A percentile compares a stretch with the other conserved stretches of the same genome.
phyloP scores from a whole-genome alignment of 495 filamentous ascomycete genomes.

The Neurospora sp. region DNA sequence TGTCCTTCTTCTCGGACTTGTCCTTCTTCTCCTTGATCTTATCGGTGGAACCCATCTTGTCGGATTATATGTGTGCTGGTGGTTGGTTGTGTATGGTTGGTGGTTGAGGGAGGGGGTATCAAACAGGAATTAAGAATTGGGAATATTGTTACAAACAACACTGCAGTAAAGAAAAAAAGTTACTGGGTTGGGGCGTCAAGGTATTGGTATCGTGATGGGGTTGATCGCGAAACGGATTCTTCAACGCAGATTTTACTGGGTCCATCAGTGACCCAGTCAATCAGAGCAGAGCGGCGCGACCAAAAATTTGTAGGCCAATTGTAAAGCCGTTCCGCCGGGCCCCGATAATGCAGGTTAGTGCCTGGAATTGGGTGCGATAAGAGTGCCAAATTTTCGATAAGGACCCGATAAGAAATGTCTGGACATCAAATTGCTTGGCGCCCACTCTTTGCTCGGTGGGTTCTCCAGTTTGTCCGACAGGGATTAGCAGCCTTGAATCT shows the following conservation, averaged over 20 bases:
- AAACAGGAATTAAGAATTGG: background rate
- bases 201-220: background rate
- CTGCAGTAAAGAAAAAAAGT: background rate
- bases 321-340: conserved; percentile 14
- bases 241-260: conserved; percentile 14
- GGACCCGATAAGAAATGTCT: background rate
- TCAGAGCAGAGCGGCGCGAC: conserved; percentile 3
- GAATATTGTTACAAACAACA: background rate
- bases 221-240: background rate
- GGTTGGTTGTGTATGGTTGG: background rate
- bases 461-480: background rate
- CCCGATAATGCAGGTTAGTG: background rate
- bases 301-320: conserved; percentile 25
- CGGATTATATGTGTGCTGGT: background rate
- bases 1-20: conserved; percentile 7
- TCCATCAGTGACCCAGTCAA: background rate
- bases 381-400: background rate
- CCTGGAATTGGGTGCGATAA: background rate
- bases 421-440: background rate
- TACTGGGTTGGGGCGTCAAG: background rate
- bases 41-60: conserved; percentile 17
- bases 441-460: background rate
- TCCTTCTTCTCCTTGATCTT: conserved; percentile 13
- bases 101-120: background rate
- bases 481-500: background rate